A percentile compares a stretch with the other conserved stretches of the same genome.
phyloP scores from a whole-genome alignment of 805 yeast species.

The Sungouiozyma intestinalis region DNA sequence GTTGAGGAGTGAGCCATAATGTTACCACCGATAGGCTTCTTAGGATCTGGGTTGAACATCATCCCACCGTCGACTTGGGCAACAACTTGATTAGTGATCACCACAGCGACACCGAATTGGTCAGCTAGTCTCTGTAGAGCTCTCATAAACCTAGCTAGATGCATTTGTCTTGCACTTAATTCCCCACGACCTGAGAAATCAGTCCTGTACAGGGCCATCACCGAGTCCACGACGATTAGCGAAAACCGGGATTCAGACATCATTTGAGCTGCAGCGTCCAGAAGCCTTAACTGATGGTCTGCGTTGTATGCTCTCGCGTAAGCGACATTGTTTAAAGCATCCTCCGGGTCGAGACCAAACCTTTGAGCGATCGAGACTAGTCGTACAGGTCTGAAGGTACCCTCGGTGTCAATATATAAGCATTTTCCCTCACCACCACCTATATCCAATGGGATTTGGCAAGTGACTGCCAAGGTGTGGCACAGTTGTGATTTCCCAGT shows the following conservation, averaged over 20 bases:
- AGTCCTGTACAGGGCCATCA: conserved; percentile 92
- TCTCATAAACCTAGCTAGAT: conserved; percentile 87
- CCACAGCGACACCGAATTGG: conserved; percentile 95
- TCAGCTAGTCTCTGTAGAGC: conserved; percentile 88
- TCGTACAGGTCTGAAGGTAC: conserved; percentile 90
- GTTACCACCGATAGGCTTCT: conserved; percentile 97
- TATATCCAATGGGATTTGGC: conserved; percentile 91
- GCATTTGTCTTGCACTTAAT: conserved; percentile 86
- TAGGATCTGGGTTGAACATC: conserved; percentile 88
- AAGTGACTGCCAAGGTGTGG: conserved; percentile 92
- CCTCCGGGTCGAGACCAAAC: conserved; percentile 84
- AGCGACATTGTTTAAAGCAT: conserved; percentile 93
- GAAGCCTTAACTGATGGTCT: conserved; percentile 82
- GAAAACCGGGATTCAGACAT: conserved; percentile 93
- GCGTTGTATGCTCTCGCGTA: conserved; percentile 96
- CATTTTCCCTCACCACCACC: conserved; percentile 99
- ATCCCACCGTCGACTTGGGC: conserved; percentile 90
- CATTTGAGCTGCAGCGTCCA: conserved; percentile 88
- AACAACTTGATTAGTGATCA: conserved; percentile 91
- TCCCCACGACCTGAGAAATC: conserved; percentile 96
- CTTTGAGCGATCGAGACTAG: conserved; percentile 83
- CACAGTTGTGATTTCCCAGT: conserved; percentile 97
- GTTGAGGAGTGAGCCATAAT: conserved; percentile 96
- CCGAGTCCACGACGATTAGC: conserved; percentile 86
- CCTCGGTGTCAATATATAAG: conserved; percentile 91